A percentile compares a stretch with the other conserved stretches of the same genome.
These are phyloP conservation scores for Rickenella mellea DNA, from an alignment of 768 basidiomycete species.

Conservation along the genomic window DNA sequence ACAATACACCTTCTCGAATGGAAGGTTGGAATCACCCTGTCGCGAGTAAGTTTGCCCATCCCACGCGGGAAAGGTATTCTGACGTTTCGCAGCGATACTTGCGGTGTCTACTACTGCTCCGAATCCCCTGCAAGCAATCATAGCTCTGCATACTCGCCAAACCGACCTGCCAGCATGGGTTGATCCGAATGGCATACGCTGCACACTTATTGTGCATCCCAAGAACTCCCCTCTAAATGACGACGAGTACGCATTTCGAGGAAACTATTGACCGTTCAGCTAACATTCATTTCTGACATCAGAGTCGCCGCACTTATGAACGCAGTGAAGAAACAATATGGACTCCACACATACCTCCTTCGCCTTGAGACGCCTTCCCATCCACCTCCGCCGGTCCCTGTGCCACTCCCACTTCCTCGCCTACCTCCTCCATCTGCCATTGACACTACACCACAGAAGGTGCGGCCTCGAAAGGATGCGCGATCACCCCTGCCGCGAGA, in stretches of 20 bases:
- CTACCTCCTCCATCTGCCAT: conserved; percentile 43
- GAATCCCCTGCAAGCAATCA: conserved; percentile 75
- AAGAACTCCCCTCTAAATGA: conserved; percentile 57
- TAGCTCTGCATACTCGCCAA: conserved; percentile 57
- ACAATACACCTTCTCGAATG: conserved; percentile 55
- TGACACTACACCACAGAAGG: conserved; percentile 21
- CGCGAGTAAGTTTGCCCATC: conserved; percentile 41
- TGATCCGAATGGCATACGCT: conserved; percentile 59
- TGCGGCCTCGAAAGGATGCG: too few species aligned
- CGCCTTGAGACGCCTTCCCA: conserved; percentile 50
- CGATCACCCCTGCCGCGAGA: conserved; percentile 14
- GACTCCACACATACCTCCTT: conserved; percentile 67
- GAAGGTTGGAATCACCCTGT: conserved; percentile 88
- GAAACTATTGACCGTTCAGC: neutral
- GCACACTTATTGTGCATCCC: conserved; percentile 73
- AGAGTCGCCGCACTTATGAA: conserved; percentile 77
- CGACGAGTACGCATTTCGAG: conserved; percentile 62
- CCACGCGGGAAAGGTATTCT: neutral
- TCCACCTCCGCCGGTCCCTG: conserved; percentile 56
- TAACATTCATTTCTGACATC: conserved; percentile 3
- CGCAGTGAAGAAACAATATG: conserved; percentile 82
- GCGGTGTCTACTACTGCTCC: conserved; percentile 76
- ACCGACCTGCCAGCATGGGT: conserved; percentile 76
- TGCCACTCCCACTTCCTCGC: conserved; percentile 57
- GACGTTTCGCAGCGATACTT: conserved; percentile 49